These are phyloP conservation scores for Gaultheria prostrata DNA, from an alignment of 148 eudicot species.

Conservation along the genomic window DNA sequence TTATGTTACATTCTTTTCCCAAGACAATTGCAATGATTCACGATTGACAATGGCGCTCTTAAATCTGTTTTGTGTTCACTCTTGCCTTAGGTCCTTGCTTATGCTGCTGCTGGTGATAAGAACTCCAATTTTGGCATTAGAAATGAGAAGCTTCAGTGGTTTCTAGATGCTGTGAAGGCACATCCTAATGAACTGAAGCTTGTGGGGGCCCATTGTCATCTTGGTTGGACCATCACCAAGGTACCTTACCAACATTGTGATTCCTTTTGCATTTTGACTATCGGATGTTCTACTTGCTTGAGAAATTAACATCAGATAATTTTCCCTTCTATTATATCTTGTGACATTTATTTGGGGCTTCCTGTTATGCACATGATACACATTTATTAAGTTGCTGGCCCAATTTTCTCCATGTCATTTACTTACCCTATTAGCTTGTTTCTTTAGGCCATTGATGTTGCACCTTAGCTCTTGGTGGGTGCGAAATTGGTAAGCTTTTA, in stretches of 20 bases:
- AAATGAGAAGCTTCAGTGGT: conserved; percentile 96
- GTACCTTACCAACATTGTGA: conserved; percentile 22
- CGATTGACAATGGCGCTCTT: background rate
- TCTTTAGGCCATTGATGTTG: background rate
- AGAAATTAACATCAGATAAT: background rate
- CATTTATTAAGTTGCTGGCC: background rate
- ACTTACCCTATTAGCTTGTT: background rate
- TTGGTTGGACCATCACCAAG: conserved; percentile 93
- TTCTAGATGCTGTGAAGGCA: conserved; percentile 91
- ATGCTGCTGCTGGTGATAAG: conserved; percentile 96
- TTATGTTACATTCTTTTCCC: background rate
- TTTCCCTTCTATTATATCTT: background rate
- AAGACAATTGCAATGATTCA: background rate
- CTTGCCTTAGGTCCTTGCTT: conserved; percentile 54
- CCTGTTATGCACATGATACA: background rate
- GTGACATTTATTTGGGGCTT: background rate
- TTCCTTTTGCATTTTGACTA: background rate
- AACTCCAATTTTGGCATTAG: conserved; percentile 92
- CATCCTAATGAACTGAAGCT: conserved; percentile 85
- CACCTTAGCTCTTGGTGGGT: background rate
- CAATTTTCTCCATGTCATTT: background rate
- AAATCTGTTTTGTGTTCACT: background rate
- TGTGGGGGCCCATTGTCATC: conserved; percentile 97
- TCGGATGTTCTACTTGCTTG: background rate
- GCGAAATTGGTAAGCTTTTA: background rate